Percentiles rank a stretch among this genome's conserved stretches.
Conservation (phyloP, 306 rosid species). For the Prunus padus region DNA sequence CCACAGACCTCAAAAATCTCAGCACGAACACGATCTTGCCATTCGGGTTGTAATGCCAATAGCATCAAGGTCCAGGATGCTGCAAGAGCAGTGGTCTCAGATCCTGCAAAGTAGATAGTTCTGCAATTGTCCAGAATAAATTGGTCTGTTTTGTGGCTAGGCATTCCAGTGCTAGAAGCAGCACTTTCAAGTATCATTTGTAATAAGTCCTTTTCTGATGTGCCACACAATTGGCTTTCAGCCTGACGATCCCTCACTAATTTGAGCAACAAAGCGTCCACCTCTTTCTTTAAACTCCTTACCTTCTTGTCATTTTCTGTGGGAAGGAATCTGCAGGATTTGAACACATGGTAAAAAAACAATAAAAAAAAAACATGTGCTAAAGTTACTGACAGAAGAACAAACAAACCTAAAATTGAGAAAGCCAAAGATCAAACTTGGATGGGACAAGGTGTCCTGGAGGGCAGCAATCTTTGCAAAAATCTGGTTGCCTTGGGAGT, state of each 20-base stretch:
- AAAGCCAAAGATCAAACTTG: slow-evolving; percentile 11
- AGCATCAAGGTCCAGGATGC: slow-evolving; percentile 21
- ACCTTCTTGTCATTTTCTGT: slow-evolving; percentile 10
- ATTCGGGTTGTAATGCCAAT: slow-evolving; percentile 17
- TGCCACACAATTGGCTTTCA: neutral
- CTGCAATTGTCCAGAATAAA: slow-evolving; percentile 14
- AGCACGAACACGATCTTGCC: slow-evolving; percentile 22
- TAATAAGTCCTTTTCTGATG: neutral
- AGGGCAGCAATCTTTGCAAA: slow-evolving; percentile 14
- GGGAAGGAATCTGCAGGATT: neutral
- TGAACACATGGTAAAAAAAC: neutral
- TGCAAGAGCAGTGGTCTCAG: slow-evolving; percentile 24
- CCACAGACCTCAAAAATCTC: slow-evolving; percentile 13
- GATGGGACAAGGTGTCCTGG: slow-evolving; percentile 2
- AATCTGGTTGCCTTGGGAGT: slow-evolving; percentile 17
- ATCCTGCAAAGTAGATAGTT: slow-evolving; percentile 27
- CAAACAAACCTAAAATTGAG: slow-evolving; percentile 5
- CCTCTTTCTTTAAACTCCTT: neutral
- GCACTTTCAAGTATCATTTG: slow-evolving; percentile 18
- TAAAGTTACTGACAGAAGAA: neutral
- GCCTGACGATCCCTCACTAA: slow-evolving; percentile 5
- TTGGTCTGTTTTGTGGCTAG: slow-evolving; percentile 15
- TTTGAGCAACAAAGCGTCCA: slow-evolving; percentile 14
- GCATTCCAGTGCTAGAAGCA: slow-evolving; percentile 4
- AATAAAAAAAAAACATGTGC: neutral